A percentile compares a stretch with the other conserved stretches of the same genome.
Evolutionary conservation across 2,329 filamentous ascomycete species (phyloP).

Genomic region (Clonostachys sp.): DNA sequence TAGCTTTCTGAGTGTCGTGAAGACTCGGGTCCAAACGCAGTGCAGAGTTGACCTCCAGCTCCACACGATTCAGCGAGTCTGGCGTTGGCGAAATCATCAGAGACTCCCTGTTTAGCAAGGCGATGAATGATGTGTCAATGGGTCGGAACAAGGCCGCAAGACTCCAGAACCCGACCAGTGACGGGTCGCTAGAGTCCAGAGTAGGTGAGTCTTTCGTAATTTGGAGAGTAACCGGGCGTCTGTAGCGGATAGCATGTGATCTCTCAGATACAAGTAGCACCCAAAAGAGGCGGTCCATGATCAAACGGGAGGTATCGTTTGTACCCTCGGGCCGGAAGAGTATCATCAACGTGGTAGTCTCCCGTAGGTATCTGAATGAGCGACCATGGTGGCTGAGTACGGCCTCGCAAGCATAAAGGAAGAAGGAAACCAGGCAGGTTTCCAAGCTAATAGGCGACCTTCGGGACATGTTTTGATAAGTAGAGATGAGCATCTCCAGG

Average conservation of each 20-base stretch:
- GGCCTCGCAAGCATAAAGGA: constrained; percentile 38
- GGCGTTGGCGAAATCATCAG: constrained; percentile 20
- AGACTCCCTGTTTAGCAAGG: constrained; percentile 30
- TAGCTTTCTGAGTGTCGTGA: constrained; percentile 38
- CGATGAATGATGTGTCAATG: constrained; percentile 35
- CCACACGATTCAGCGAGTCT: constrained; percentile 25
- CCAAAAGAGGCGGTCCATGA: constrained; percentile 35
- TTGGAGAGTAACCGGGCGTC: constrained; percentile 35
- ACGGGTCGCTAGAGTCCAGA: constrained; percentile 18
- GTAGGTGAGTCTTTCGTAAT: constrained; percentile 28
- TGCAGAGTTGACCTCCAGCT: constrained; percentile 27
- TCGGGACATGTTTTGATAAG: constrained; percentile 23
- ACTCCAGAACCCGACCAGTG: constrained; percentile 30
- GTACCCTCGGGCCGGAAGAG: constrained; percentile 19
- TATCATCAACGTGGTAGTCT: constrained; percentile 33
- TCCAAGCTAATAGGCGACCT: constrained; percentile 28
- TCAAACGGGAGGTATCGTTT: constrained; percentile 11
- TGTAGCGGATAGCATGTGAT: constrained; percentile 37
- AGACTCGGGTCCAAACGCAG: constrained; percentile 22
- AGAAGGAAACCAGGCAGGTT: constrained; percentile 33
- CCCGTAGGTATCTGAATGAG: constrained; percentile 35
- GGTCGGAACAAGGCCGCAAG: constrained; percentile 32
- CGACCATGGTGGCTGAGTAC: constrained; percentile 34
- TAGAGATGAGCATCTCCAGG: constrained; percentile 26
- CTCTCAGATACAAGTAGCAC: constrained; percentile 36